These are phyloP conservation scores for Pichia cactophila DNA, from an alignment of 1,139 yeast species.

Conservation along the genomic window DNA sequence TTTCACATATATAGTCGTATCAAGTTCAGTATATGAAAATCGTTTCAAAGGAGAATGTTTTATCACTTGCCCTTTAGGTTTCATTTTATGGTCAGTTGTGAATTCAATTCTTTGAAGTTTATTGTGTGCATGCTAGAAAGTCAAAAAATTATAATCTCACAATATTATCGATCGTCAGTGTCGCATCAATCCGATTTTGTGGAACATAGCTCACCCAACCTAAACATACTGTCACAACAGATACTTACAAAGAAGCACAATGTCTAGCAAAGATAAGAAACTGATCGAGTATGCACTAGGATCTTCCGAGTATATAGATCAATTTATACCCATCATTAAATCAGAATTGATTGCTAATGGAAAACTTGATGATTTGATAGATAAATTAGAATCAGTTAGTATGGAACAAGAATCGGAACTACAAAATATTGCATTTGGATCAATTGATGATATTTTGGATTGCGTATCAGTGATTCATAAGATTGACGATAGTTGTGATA, in stretches of 20 bases:
- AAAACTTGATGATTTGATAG: conserved; percentile 50
- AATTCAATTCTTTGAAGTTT: no score
- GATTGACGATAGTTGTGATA: conserved; percentile 48
- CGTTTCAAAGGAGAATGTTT: conserved; percentile 40
- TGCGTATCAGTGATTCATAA: conserved; percentile 50
- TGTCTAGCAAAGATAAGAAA: conserved; percentile 13
- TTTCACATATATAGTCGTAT: conserved; percentile 48
- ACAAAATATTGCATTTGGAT: conserved; percentile 51
- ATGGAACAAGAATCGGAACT: conserved; percentile 57
- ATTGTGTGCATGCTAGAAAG: no score
- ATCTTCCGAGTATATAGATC: conserved; percentile 71
- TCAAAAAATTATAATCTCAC: background rate
- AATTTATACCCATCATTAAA: conserved; percentile 70
- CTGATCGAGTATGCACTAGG: conserved; percentile 34
- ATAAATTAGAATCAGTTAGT: conserved; percentile 43
- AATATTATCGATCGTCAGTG: no score
- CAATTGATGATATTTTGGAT: conserved; percentile 51
- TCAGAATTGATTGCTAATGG: conserved; percentile 49
- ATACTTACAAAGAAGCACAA: background rate
- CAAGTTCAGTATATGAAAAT: conserved; percentile 33
- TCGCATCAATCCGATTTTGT: no score
- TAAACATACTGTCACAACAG: no score
- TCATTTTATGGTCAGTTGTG: background rate
- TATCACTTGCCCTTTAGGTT: conserved; percentile 26
- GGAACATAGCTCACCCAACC: no score